Base-by-base conservation (phyloP, 2,329 filamentous ascomycete species). In the Pezicula radicicola region DNA sequence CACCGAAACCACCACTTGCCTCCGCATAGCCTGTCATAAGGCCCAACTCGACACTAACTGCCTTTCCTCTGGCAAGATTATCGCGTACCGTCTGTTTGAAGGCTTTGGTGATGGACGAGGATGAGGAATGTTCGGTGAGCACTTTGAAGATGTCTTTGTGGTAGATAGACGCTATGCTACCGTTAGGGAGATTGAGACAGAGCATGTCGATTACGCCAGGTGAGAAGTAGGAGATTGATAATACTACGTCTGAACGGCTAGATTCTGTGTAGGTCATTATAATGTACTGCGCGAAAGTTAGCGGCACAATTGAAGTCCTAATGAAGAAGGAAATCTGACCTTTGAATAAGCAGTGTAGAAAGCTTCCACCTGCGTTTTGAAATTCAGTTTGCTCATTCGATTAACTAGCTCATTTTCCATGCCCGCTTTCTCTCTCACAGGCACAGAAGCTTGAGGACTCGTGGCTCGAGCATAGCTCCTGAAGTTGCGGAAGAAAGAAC, bases 71-170 rank as follows among this genome's bases (percentile, higher is more conserved):
- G 16, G 43, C 53, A 13, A 65, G 40, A 7, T 51, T 50, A n/a
- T 74, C 70, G 19, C 69, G 68, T 2, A 83, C 74, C 0, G 66
- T 68, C 1, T 64, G 60, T 56, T 72, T 74, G 66, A 80, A 77
- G 0, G 70, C 66, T 46, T 72, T 74, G 2, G 70, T 63, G 2
- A 68, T 70, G 42, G 42, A 27, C 7, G 37, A 40, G 3, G 37
- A 40, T 8, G 37, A 40, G 10, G 19, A 21, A 19, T 75, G 71
- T n/a, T 77, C 71, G 4, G 70, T 66, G 4, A 84, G 70, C n/a
- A 83, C 73, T 39, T 74, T 71, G 61, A 84, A 84, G 12, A 83
- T 70, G 53, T 84, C 79, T 55, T 71, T 73, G 44, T 75, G 72
- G 45, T 72, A 62, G 15, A 77, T 67, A 2, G 68, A 64, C 2